Evolutionary conservation across 345 rosid species (phyloP), one percentile per base, ranked within the genome.

Genomic region (Boechera retrofracta): DNA sequence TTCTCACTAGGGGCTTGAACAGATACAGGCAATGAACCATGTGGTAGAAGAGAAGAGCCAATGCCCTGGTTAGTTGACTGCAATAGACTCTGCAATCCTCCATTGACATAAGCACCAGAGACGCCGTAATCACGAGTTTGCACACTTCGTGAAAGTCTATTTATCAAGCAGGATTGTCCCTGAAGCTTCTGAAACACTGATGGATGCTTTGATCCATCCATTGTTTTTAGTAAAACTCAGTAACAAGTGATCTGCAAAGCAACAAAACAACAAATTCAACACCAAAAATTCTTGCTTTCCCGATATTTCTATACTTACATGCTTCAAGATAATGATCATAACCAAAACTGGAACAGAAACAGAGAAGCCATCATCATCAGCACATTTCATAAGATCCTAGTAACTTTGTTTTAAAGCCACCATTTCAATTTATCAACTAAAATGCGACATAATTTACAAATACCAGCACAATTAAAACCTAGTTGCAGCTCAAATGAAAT

Each of bases 1-100:
- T 86, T 89, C 90, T 91, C 94, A 6, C 84, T 52, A 3, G 97
- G 94, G 39, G 97, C 94, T 67, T 85, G 88, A 21, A 78, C 84
- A 56, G 60, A 77, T 3, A 90, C 62, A 0, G 86, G 81, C 29
- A 54, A 51, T 56, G 83, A 74, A 66, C 64, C 57, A 72, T 79
- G 66, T 2, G 86, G 74, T 48, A 59, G 39, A 31, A 75, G 42
- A 49, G 77, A 82, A 73, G 75, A 68, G 48, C 81, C 79, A 65
- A 67, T 39, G 60, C 53, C 73, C 10, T 77, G 85, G 18, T 41
- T 48, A 26, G 81, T 59, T 16, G 86, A 49, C 39, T 70, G 83
- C 42, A 86, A 59, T 31, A 79, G 71, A 81, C 73, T 74, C 53
- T 65, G 84, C 53, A 79, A 64, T 29, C 86, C 85, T 73, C 80